A percentile compares a stretch with the other conserved stretches of the same genome.
phyloP scores from a whole-genome alignment of 768 basidiomycete genomes.

The Xanthoconium purpureum region DNA sequence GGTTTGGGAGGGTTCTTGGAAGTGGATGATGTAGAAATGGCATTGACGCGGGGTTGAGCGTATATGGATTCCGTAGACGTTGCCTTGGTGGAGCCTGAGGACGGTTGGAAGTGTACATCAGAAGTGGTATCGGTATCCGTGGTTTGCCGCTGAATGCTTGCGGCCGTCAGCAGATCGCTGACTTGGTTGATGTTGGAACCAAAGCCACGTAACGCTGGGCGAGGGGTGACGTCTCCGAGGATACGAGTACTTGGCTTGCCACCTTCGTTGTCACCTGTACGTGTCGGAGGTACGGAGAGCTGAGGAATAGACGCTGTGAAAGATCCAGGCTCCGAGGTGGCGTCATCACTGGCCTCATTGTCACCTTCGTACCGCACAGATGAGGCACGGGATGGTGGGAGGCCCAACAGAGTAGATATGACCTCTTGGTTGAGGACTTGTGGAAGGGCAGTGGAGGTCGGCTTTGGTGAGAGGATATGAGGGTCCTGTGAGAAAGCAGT shows the following conservation, averaged over 20 bases:
- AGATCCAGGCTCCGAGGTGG: constrained; percentile 38
- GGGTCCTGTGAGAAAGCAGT: constrained; percentile 27
- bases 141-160: constrained; percentile 20
- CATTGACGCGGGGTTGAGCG: constrained; percentile 6
- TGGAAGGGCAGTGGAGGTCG: constrained; percentile 49
- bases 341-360: constrained; percentile 42
- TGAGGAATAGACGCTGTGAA: constrained; percentile 41
- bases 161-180: constrained; percentile 26
- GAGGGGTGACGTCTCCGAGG: constrained; percentile 60
- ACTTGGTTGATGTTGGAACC: constrained; percentile 33
- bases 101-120: constrained; percentile 3
- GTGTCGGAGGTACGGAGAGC: constrained; percentile 24
- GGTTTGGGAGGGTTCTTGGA: constrained; percentile 24
- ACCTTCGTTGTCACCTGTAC: constrained; percentile 14
- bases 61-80: constrained; percentile 5
- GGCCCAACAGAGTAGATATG: constrained; percentile 60
- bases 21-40: constrained; percentile 8
- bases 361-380: constrained; percentile 55
- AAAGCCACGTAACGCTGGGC: constrained; percentile 41
- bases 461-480: constrained; percentile 54
- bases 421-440: constrained; percentile 73
- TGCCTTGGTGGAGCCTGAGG: neutral
- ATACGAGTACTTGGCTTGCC: constrained; percentile 18
- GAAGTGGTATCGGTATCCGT: constrained; percentile 6
- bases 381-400: constrained; percentile 39